Base-by-base conservation (phyloP, 129 eudicot species). In the Escallonia rubra region DNA sequence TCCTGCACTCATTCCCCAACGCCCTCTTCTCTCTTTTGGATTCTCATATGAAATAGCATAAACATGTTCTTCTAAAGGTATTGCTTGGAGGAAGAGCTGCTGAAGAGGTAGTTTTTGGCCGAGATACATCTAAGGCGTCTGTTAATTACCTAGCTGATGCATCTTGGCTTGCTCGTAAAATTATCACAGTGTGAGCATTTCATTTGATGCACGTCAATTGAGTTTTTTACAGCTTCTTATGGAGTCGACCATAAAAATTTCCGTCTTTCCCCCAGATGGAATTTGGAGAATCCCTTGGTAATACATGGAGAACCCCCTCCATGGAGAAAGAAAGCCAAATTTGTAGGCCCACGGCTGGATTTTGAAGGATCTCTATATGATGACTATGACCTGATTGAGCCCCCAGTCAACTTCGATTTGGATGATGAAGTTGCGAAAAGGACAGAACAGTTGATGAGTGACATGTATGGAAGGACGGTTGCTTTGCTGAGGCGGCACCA, bases 111-210 rank as follows among this genome's bases (percentile, higher is more conserved):
- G 83, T 92, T 15, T 92, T 58, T 69, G 98, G 98, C 47, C 77
- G 87, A 76, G 96, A 92, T 80, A 92, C 95, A 45, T 88, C 98
- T 41, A 78, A 57, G 72, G 98, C 95, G 61, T 92, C 98, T 5
- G 84, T 86, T 39, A 76, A 69, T 70, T 92, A 92, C 78, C 98
- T 92, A 66, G 95, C 95, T 6, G 95, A 88, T 83, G 98, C 98
- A 65, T 83, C 95, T 14, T 92, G 98, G 98, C 96, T 92, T 70
- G 98, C 98, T 69, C 96, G 98, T 43, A 92, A 92, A 84, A 92
- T 92, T 49, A 82, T 92, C 67, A 75, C 98, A 56, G 72, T 86
- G 98, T 92, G 82, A 41, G 82, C 61, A 55, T 48, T 58, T 34
- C 13, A 44, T 56, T 39, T 61, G 52, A 14, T 62, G 41, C 42